Percentiles rank a stretch among this genome's conserved stretches.
Conservation (phyloP, 805 yeast genomes). For the Kodamaea jinghongensis region DNA sequence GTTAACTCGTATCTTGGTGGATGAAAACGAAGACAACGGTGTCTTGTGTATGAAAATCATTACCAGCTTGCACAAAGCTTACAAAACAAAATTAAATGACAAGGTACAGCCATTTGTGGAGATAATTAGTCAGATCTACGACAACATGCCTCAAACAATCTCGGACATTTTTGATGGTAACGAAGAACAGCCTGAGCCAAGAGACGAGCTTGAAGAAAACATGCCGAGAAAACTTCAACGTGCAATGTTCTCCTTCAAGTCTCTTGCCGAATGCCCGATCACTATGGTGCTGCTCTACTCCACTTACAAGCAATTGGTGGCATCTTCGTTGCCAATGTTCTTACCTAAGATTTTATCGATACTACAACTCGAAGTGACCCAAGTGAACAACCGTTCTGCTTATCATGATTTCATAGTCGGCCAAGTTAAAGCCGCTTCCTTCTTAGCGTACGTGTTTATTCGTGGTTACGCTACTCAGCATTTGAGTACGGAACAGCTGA, state of each 20-base stretch:
- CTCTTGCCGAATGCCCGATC: conserved; percentile 94
- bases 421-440: conserved; percentile 95
- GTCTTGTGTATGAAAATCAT: conserved; percentile 84
- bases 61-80: conserved; percentile 81
- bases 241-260: conserved; percentile 82
- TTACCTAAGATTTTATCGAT: conserved; percentile 79
- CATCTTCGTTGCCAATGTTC: conserved; percentile 67
- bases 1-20: conserved; percentile 56
- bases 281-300: conserved; percentile 92
- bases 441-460: conserved; percentile 86
- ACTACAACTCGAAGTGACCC: conserved; percentile 73
- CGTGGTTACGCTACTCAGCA: conserved; percentile 75
- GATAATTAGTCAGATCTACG: conserved; percentile 71
- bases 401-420: conserved; percentile 88
- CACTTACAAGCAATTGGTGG: conserved; percentile 74
- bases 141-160: conserved; percentile 74
- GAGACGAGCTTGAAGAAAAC: conserved; percentile 37
- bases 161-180: conserved; percentile 54
- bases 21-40: conserved; percentile 95
- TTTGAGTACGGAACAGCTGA: conserved; percentile 38
- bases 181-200: conserved; percentile 11
- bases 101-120: conserved; percentile 78
- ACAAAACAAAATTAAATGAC: conserved; percentile 62
- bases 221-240: conserved; percentile 50
- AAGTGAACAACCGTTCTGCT: conserved; percentile 71